Evolutionary conservation across 805 yeast species (phyloP), one percentile per base, ranked within the genome.

Genomic region (Candida germanica): DNA sequence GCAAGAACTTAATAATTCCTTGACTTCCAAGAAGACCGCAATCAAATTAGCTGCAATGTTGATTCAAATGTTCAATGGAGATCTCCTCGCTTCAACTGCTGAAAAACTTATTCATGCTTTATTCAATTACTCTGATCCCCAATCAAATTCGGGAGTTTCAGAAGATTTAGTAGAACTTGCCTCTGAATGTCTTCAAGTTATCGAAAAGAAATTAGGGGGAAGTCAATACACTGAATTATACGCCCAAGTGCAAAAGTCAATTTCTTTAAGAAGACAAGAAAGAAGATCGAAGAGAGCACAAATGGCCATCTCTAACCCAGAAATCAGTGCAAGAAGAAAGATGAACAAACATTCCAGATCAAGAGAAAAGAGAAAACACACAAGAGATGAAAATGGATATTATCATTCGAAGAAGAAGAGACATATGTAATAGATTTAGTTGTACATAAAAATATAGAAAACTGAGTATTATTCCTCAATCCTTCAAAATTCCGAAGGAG

Each of bases 291-390:
- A 80, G 53, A 71, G 88, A 39, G 83, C 95, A 0, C 80, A 83
- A 40, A 62, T 87, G 54, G 83, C 87, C 3, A 69, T 89, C 8
- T 74, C 71, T 14, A 84, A 83, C 3, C 98, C 98, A 1, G 95
- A 83, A 11, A 61, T 75, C 27, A 81, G 87, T n/a, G 93, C 96
- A 2, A 75, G 73, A 46, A 77, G 85, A 58, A 86, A 83, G 62
- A 53, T 86, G 51, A 81, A 71, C 60, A 86, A 84, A 57, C 94
- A 89, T 62, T 77, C 71, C 25, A 75, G 81, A 49, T 73, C 76
- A 19, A 78, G 89, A 56, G 93, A 84, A 44, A 85, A 82, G 68
- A 75, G 96, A 58, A 83, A 75, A 53, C 77, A 70, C 33, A 79
- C 75, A 35, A 83, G 77, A 56, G 94, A 86, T 53, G 89, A 76